phyloP scores from a whole-genome alignment of 1,284 basidiomycete genomes.

The Flammula alnicola region DNA sequence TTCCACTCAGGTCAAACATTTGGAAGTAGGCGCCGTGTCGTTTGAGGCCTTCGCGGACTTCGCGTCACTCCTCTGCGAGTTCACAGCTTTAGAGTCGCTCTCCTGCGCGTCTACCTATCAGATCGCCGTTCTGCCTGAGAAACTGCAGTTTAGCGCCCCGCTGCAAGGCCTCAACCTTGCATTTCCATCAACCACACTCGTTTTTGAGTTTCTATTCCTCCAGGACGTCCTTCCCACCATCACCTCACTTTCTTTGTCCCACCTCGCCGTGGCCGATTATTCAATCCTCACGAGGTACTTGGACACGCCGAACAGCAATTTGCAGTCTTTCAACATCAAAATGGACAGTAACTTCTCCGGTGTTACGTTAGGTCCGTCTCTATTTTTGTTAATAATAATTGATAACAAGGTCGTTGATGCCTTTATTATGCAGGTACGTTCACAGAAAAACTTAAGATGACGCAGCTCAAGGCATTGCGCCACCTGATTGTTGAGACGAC shows the following conservation, averaged over 20 bases:
- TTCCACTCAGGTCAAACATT: slow-evolving; percentile 13
- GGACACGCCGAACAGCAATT: slow-evolving; percentile 14
- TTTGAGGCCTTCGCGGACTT: slow-evolving; percentile 24
- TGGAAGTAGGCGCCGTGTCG: slow-evolving; percentile 24
- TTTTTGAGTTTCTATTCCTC: slow-evolving; percentile 16
- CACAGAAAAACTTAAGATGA: slow-evolving; percentile 12
- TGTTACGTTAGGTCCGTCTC: slow-evolving; percentile 22
- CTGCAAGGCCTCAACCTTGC: slow-evolving; percentile 15
- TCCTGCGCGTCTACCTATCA: slow-evolving; percentile 20
- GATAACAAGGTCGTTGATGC: neutral
- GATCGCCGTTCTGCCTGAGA: neutral
- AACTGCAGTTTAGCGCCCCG: slow-evolving; percentile 6
- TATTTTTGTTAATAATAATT: slow-evolving; percentile 13
- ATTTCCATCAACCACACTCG: slow-evolving; percentile 17
- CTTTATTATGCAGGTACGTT: slow-evolving; percentile 11
- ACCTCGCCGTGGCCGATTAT: slow-evolving; percentile 14
- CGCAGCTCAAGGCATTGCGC: slow-evolving; percentile 13
- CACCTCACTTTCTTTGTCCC: slow-evolving; percentile 17
- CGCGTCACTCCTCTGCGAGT: slow-evolving; percentile 20
- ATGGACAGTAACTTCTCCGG: slow-evolving; percentile 24
- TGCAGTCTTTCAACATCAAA: slow-evolving; percentile 22
- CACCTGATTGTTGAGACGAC: slow-evolving; percentile 15
- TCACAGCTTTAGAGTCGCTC: slow-evolving; percentile 18
- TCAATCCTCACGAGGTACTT: slow-evolving; percentile 14
- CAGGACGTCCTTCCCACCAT: slow-evolving; percentile 17